Base-by-base conservation (phyloP, 768 basidiomycete genomes). In the Pulveroboletus sp. region DNA sequence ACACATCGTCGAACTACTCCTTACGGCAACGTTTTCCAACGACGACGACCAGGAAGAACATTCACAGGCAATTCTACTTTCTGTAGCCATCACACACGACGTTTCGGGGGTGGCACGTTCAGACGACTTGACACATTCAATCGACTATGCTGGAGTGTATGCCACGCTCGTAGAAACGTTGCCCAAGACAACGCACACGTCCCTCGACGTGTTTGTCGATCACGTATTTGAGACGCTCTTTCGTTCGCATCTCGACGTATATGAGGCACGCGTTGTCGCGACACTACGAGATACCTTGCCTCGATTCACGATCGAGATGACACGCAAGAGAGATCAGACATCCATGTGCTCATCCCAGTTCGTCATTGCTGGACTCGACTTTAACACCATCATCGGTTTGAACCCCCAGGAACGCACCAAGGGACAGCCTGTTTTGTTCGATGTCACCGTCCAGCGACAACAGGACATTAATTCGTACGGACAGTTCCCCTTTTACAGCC, bases 371-470 rank as follows among this genome's bases (percentile, higher is more conserved):
- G 72, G 73, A 40, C 65, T 93, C 8, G 59, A 69, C 5, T 77
- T 81, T 33, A 68, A 71, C 7, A 71, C 76, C 12, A 76, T 90
- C 44, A 71, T 93, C 21, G 89, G 91, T 3, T 69, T 92, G 35
- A 79, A 87, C 55, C 71, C 76, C 6, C 76, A 74, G 50, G 91
- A 93, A 64, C 74, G 88, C 30, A 56, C 69, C 28, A 78, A 83
- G 58, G 76, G 76, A 57, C 90, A 93, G 61, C 62, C 76, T 28
- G 75, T 91, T 14, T 67, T 74, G 15, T 61, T 81, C 49, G 76
- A 82, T 54, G 54, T 89, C 24, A 69, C 69, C 10, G 39, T 81
- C 8, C 51, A 48, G 17, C 43, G 46, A 12, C 44, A 11, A 9
- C 39, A 24, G 5, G 24, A 11, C 1, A 21, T 21, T 21, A 21